Conservation (phyloP, 1,139 yeast species). For the Geotrichum carabidarum region DNA sequence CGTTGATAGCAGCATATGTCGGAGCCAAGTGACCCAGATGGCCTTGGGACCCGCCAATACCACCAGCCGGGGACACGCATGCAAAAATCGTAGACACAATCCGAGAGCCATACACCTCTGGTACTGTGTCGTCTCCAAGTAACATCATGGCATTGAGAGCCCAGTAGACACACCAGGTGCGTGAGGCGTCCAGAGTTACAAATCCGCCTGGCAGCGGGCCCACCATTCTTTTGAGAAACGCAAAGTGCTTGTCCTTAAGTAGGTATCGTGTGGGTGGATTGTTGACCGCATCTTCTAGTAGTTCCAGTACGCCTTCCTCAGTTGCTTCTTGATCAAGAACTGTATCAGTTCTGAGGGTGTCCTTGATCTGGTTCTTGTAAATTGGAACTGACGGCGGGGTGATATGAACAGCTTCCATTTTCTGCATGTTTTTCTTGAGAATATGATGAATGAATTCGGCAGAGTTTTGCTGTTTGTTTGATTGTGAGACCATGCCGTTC, state of each 20-base stretch:
- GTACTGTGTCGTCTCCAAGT: slow-evolving; percentile 36
- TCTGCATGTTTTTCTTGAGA: slow-evolving; percentile 1
- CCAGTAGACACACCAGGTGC: slow-evolving; percentile 92
- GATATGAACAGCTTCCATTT: slow-evolving; percentile 7
- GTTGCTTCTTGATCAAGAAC: slow-evolving; percentile 41
- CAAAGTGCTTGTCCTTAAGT: slow-evolving; percentile 37
- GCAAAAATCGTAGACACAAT: slow-evolving; percentile 35
- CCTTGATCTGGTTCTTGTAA: slow-evolving; percentile 18
- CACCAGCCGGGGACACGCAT: slow-evolving; percentile 46
- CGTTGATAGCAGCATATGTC: slow-evolving; percentile 69
- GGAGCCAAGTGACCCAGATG: slow-evolving; percentile 85
- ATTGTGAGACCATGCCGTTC: slow-evolving; percentile 6
- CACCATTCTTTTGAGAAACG: slow-evolving; percentile 43
- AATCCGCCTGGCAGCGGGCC: slow-evolving; percentile 48
- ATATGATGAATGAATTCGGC: slow-evolving; percentile 11
- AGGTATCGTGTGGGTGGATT: slow-evolving; percentile 28
- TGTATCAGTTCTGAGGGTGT: slow-evolving; percentile 25
- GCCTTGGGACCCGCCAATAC: slow-evolving; percentile 78
- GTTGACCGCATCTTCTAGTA: slow-evolving; percentile 25
- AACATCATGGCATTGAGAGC: slow-evolving; percentile 52
- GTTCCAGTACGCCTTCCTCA: slow-evolving; percentile 38
- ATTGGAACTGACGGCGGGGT: slow-evolving; percentile 7
- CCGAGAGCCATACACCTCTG: slow-evolving; percentile 26
- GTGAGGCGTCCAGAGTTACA: slow-evolving; percentile 70
- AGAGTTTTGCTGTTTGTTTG: background rate